Evolutionary conservation across 305 asterid species (phyloP), one percentile per base, ranked within the genome.

Genomic region (Fraxinus paxiana): DNA sequence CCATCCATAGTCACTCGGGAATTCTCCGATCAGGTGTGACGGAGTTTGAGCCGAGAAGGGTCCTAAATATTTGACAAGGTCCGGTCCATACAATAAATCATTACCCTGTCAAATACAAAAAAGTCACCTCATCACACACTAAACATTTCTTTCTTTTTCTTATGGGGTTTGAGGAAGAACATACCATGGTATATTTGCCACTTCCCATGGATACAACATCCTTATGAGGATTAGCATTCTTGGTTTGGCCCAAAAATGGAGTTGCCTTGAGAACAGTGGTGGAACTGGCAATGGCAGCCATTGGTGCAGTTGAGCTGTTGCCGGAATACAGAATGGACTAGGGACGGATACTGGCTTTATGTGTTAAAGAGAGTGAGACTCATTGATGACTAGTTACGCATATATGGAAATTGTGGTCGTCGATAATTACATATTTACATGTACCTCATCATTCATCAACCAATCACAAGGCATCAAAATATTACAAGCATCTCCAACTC

Each of bases 1-100:
- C 98, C 97, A 93, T 1, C 97, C 97, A 15, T 93, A 93, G 85
- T 93, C 97, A 38, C 96, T 95, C 41, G 95, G 96, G 85, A 92
- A 94, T 35, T 94, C 98, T 75, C 97, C 95, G 13, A 85, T 94
- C 67, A 94, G 87, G 90, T 94, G 91, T 0, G 97, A 90, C 3
- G 97, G 98, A 77, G 97, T 92, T 85, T 92, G 96, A 83, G 96
- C 97, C 5, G 97, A 92, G 86, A 93, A 93, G 3, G 98, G 98
- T 84, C 98, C 97, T 88, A 92, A 88, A 89, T 90, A 93, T 87
- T 93, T 92, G 22, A 93, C 90, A 5, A 92, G 89, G 85, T 93
- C 96, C 0, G 96, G 93, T 56, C 97, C 97, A 43, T 93, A 92
- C 97, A 97, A 92, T 65, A 91, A 67, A 0, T 92, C 95, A 73